Conservation (phyloP, 1,284 basidiomycete species). For the Grifola frondosa region DNA sequence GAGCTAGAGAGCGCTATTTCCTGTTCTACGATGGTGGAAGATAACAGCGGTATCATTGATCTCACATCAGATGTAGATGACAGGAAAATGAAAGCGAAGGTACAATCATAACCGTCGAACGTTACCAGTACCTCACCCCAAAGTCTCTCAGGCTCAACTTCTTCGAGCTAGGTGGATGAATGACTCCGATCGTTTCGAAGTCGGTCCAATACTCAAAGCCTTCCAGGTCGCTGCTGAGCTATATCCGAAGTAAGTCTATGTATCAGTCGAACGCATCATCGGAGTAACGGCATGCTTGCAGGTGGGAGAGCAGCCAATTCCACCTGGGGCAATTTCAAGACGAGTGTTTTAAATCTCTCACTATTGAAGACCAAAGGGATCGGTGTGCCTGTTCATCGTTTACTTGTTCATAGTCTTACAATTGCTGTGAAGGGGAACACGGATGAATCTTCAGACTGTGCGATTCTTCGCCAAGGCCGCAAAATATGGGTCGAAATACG, state of each 20-base stretch:
- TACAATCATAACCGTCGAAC: slow-evolving; percentile 24
- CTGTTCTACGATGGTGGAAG: slow-evolving; percentile 39
- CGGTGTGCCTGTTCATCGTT: slow-evolving; percentile 40
- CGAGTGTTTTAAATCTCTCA: slow-evolving; percentile 60
- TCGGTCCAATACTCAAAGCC: slow-evolving; percentile 58
- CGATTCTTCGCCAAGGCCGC: slow-evolving; percentile 77
- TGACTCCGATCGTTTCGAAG: slow-evolving; percentile 85
- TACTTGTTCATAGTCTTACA: slow-evolving; percentile 1
- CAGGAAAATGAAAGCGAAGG: slow-evolving; percentile 69
- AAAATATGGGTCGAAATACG: slow-evolving; percentile 88
- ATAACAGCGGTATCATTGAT: slow-evolving; percentile 48
- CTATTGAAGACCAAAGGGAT: slow-evolving; percentile 45
- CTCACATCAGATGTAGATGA: slow-evolving; percentile 55
- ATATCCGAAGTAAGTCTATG: slow-evolving; percentile 51
- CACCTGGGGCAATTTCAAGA: slow-evolving; percentile 90
- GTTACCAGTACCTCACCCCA: too few relatives aligned
- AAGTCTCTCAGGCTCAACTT: slow-evolving; percentile 81
- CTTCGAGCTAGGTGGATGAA: slow-evolving; percentile 93
- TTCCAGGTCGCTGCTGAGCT: slow-evolving; percentile 59
- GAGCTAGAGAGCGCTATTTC: slow-evolving; percentile 84
- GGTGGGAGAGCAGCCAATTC: slow-evolving; percentile 86
- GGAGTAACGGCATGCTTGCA: slow-evolving; percentile 39
- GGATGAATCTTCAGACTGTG: slow-evolving; percentile 64
- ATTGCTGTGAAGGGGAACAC: slow-evolving; percentile 47
- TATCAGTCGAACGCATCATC: too few relatives aligned